Evolutionary conservation across 2,329 filamentous ascomycete genomes (phyloP), one percentile per base, ranked within the genome.

Genomic region (Lasiodiplodia theobromae): DNA sequence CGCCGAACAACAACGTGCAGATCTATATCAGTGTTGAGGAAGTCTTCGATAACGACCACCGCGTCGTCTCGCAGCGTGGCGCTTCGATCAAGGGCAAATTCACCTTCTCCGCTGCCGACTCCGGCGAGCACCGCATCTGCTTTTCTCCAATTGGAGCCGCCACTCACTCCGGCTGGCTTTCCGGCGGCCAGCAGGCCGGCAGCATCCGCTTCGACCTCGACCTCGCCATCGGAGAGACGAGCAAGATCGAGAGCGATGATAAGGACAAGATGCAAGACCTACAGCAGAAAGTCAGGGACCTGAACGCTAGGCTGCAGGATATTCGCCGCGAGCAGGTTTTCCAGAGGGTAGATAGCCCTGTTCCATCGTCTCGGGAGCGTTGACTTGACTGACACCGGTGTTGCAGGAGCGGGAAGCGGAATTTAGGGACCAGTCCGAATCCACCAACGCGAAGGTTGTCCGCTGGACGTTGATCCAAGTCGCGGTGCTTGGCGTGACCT

Each of bases 21-120:
- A 91, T 98, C 79, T 92, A 90, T 83, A 96, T 98, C 76, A 94
- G 93, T 18, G 95, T 98, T 69, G 94, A 97, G 88, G 96, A 99
- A 85, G 88, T 91, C 76, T 99, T 99, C 82, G 94, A 98, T 87
- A 95, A 96, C 82, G 91, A 98, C 85, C 96, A 99, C 87, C 94
- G 94, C 71, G 92, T 99, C 71, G 92, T 98, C 71, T 92, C 91
- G 72, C 93, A 97, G 82, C 91, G 91, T 70, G 94, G 95, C 75
- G 82, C 86, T 52, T 82, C 88, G 70, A 11, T 18, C 25, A 84
- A 87, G 53, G 94, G 96, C 74, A 92, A 92, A 77, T 98, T 98
- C 86, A 97, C 95, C 76, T 98, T 99, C 87, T 94, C 91, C 73
- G 93, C 96, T 65, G 92, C 93, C 77, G 96, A 97, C 80, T 88